A percentile compares a stretch with the other conserved stretches of the same genome.
These are phyloP conservation scores for Thielaviopsis euricoi DNA, from an alignment of 2,329 filamentous ascomycete species.

Conservation along the genomic window DNA sequence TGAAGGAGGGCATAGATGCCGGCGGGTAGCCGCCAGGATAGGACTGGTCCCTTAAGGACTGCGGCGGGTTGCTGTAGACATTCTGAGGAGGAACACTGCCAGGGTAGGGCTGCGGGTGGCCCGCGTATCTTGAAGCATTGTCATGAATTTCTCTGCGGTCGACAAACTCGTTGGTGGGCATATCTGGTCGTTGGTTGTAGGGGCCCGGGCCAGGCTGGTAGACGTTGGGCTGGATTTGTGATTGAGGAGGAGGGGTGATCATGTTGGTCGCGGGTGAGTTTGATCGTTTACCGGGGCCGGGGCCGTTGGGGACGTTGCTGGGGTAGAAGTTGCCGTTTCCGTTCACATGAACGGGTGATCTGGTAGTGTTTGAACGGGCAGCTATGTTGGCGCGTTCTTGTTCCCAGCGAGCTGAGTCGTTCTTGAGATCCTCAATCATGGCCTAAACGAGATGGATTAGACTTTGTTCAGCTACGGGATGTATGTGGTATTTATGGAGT, in stretches of 20 bases:
- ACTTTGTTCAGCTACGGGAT: too few relatives aligned
- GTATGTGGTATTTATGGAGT: background rate
- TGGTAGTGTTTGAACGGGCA: conserved; percentile 4
- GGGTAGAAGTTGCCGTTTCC: background rate
- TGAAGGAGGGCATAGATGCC: conserved; percentile 6
- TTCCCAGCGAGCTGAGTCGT: conserved; percentile 45
- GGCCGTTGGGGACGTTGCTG: background rate
- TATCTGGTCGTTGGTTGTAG: conserved; percentile 4
- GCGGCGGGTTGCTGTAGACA: conserved; percentile 4
- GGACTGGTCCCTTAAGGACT: background rate
- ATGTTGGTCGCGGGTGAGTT: conserved; percentile 5
- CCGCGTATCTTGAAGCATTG: conserved; percentile 3
- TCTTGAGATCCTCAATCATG: conserved; percentile 47
- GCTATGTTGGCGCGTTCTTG: conserved; percentile 27
- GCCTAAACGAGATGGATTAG: conserved; percentile 26
- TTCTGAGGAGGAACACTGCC: conserved; percentile 7
- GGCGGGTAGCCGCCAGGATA: conserved; percentile 5
- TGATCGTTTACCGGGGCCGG: background rate
- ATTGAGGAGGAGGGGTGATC: conserved; percentile 5
- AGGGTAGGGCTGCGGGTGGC: conserved; percentile 7
- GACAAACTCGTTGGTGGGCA: conserved; percentile 2
- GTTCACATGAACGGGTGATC: conserved; percentile 3
- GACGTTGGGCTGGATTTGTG: background rate
- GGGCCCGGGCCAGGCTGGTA: background rate
- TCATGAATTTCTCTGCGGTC: conserved; percentile 7